Base-by-base conservation (phyloP, 495 filamentous ascomycete genomes). In the Trichodelitschia bisporula region DNA sequence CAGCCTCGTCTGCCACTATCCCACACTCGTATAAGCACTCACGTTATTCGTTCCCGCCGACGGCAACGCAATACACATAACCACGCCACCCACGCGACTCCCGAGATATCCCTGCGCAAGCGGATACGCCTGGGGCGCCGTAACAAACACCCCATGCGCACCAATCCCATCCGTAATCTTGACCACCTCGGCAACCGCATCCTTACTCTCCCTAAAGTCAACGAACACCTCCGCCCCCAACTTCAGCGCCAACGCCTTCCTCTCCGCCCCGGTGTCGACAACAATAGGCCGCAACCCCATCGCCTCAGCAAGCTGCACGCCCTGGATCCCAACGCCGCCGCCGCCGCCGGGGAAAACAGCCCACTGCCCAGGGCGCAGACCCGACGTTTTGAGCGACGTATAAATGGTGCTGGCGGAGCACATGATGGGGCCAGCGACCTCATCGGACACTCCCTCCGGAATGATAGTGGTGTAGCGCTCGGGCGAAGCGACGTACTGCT, bases 341-440 rank as follows among this genome's bases (percentile, higher is more conserved):
- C 51, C 51, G 3, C 47, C 54, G 24, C 54, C 54, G 8, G 53
- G 53, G 37, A 58, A 58, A 2, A 54, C 50, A 4, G 49, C 53
- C 50, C 50, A 58, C 18, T 56, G 32, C 3, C 53, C 52, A 3
- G 55, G 40, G 31, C 43, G 43, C 23, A 58, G 42, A 4, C 35
- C 38, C 1, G 43, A 48, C 9, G 53, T 51, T 18, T 47, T 44
- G 24, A 58, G 41, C 16, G 48, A 44, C 17, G 47, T 45, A 33
- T 58, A 49, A 34, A 54, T 53, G 0, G 55, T 58, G 14, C 40
- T 44, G 9, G 48, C 55, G 13, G 41, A 47, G 36, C 55, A 58
- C 55, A 58, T 58, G 35, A 58, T 57, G 11, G 55, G 55, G 4
- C 50, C 55, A 12, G 55, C 55, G 15, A 54, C 38, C 26, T 43